These are phyloP conservation scores for Aureobasidium uvarum DNA, from an alignment of 2,329 filamentous ascomycete genomes.

Conservation along the genomic window DNA sequence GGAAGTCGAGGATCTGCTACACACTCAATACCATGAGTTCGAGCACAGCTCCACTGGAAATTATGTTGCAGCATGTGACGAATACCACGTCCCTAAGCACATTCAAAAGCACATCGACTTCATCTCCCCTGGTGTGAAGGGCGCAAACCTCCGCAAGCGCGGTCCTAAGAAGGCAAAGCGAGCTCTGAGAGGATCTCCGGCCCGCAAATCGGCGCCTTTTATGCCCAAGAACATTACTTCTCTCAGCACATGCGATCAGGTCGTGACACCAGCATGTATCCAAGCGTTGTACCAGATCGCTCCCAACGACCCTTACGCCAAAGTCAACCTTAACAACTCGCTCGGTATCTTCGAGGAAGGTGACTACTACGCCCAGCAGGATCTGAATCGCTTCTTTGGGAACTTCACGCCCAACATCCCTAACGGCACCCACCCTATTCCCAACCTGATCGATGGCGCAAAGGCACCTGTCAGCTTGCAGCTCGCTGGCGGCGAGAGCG, in stretches of 20 bases:
- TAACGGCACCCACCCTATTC: conserved; percentile 36
- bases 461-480: conserved; percentile 31
- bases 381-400: conserved; percentile 47
- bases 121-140: conserved; percentile 36
- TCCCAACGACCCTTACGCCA: conserved; percentile 28
- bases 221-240: conserved; percentile 28
- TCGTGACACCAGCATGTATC: conserved; percentile 33
- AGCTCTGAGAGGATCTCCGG: not conserved
- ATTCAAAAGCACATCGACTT: conserved; percentile 34
- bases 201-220: conserved; percentile 17
- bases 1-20: conserved; percentile 34
- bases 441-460: conserved; percentile 30
- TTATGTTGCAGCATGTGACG: conserved; percentile 30
- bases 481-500: conserved; percentile 43
- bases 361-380: conserved; percentile 48
- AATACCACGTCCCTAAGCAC: conserved; percentile 33
- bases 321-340: conserved; percentile 30
- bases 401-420: conserved; percentile 34
- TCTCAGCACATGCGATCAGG: conserved; percentile 30
- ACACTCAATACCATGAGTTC: conserved; percentile 35
- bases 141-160: conserved; percentile 28
- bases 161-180: conserved; percentile 27
- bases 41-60: conserved; percentile 32
- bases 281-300: conserved; percentile 33
- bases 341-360: conserved; percentile 48